Base-by-base conservation (phyloP, 495 filamentous ascomycete species). In the Trichocladium antarcticum region DNA sequence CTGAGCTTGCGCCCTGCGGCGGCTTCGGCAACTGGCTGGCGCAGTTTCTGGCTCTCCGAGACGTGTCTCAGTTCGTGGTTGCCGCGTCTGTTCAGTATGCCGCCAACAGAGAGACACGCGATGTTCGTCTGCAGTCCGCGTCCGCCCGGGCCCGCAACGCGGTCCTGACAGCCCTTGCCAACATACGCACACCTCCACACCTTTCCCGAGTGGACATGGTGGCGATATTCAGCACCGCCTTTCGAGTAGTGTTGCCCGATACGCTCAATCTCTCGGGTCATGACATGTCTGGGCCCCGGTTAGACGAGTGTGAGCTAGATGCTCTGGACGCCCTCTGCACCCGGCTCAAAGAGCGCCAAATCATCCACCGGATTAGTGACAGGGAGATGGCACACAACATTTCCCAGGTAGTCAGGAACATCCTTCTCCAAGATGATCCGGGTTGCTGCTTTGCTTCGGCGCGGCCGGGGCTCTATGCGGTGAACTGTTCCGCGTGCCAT, bases 61-160 rank as follows among this genome's bases (percentile, higher is more conserved):
- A 68, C 48, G 52, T 68, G 1, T 60, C 63, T 1, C 57, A 59
- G 10, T 68, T 59, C 37, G 51, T 68, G 3, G 57, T 68, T 11
- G 62, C 60, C 9, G 63, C 65, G 1, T 67, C 62, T 9, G 39
- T 68, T 16, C 65, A 68, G 22, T 68, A 67, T 46, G 47, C 48
- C 10, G 61, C 59, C 19, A 63, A 67, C 50, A 34, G 55, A 41
- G 63, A 68, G 20, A 64, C 53, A 14, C 57, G 59, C 6, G 58
- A 67, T 45, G 15, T 58, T 11, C 62, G 57, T 1, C 57, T 67
- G 11, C 62, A 65, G 38, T 31, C 59, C 3, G 54, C 51, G 17
- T 64, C 60, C 8, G 63, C 60, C 22, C 51, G 51, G 21, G 57
- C 64, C 31, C 62, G 65, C n/a, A 67, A 66, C 44, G 63, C 64